A percentile compares a stretch with the other conserved stretches of the same genome.
phyloP scores from a whole-genome alignment of 345 rosid genomes.

The Mallotus nudiflorus region DNA sequence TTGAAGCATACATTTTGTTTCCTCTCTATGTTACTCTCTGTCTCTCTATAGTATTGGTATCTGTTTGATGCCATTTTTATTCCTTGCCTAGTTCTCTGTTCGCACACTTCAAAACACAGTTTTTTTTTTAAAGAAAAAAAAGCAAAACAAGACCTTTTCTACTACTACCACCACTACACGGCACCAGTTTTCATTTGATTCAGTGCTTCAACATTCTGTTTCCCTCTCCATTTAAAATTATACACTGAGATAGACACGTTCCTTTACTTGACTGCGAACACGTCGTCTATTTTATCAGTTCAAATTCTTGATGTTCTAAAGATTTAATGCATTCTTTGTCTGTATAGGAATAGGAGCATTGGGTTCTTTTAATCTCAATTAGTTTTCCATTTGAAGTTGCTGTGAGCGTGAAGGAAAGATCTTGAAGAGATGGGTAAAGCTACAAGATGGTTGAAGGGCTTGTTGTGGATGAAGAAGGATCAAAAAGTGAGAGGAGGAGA shows the following conservation, averaged over 20 bases:
- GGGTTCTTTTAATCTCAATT: conserved; percentile 3
- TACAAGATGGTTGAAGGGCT: conserved; percentile 67
- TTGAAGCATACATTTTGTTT: conserved; percentile 21
- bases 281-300: background rate
- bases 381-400: conserved; percentile 1
- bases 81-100: conserved; percentile 1
- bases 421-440: conserved; percentile 58
- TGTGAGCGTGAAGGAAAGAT: background rate
- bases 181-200: conserved; percentile 9
- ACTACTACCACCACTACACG: background rate
- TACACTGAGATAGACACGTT: background rate
- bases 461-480: conserved; percentile 61
- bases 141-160: background rate
- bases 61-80: background rate
- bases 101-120: conserved; percentile 13
- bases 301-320: background rate
- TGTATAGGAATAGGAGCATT: conserved; percentile 6
- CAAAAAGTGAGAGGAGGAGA: conserved; percentile 23
- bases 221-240: conserved; percentile 25
- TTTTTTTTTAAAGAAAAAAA: background rate
- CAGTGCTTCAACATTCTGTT: conserved; percentile 19
- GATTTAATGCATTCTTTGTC: conserved; percentile 15
- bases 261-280: background rate
- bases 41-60: background rate
- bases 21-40: conserved; percentile 14